Evolutionary conservation across 345 rosid species (phyloP), one percentile per base, ranked within the genome.

Genomic region (Populus pruinosa): DNA sequence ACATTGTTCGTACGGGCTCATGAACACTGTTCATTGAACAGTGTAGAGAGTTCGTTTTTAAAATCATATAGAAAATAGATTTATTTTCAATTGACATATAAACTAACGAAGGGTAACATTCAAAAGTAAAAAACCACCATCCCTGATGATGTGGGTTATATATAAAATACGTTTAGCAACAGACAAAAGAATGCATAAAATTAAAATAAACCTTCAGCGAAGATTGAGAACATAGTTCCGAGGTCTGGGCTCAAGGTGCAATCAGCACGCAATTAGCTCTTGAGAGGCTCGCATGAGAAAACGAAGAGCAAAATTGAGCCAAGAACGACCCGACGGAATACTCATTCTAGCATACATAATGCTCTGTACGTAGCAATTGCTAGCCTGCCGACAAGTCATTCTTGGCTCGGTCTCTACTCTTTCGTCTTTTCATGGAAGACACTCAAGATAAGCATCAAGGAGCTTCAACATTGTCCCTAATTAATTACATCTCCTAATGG

Each of bases 231-330:
- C 27, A 56, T 11, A 2, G 27, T 56, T 56, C 63, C 10, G 20
- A 50, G n/a, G 8, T 50, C 56, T 50, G n/a, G 56, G 56, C 56
- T 50, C n/a, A 17, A 2, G 56, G 21, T 50, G n/a, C 56, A n/a
- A 5, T 50, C 8, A n/a, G 9, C 56, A 56, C 5, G 27, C 12
- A 56, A 1, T n/a, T 21, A 25, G 43, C 50, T 8, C 72, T n/a
- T 38, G 47, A 17, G 63, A 72, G 75, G 44, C 75, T 55, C 17
- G 55, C 75, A 50, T 55, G 65, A 72, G 75, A 31, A 35, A 72
- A 72, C 23, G 20, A 59, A 72, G 75, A 53, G 75, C 66, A 72
- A 55, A 72, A 44, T 18, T 8, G 33, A 72, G 44, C 63, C 29
- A 29, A 72, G 75, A 72, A 33, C 44, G 21, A 72, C 75, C 23